phyloP scores from a whole-genome alignment of 2,329 filamentous ascomycete genomes.

The Ceratocystis variospora region DNA sequence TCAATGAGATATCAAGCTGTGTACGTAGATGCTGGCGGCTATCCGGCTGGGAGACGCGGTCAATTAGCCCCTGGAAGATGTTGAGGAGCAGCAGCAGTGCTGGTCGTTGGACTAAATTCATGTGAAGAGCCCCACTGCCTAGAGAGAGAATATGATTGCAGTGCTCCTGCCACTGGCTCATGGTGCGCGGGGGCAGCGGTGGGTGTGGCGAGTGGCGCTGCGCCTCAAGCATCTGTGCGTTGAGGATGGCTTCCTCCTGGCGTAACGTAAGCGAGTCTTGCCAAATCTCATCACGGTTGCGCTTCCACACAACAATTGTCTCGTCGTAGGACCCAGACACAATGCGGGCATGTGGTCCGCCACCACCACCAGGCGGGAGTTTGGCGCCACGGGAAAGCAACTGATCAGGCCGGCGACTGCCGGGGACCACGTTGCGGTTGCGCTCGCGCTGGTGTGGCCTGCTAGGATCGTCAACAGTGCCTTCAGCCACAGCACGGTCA shows the following conservation, averaged over 20 bases:
- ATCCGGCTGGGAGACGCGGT: constrained; percentile 36
- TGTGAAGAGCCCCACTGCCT: constrained; percentile 35
- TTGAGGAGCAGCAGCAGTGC: constrained; percentile 35
- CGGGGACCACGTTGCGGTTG: constrained; percentile 46
- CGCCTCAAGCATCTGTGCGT: constrained; percentile 28
- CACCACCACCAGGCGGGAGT: constrained; percentile 79
- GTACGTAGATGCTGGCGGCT: constrained; percentile 37
- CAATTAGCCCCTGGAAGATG: constrained; percentile 38
- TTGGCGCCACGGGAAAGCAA: constrained; percentile 72
- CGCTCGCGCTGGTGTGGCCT: constrained; percentile 24
- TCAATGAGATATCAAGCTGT: constrained; percentile 34
- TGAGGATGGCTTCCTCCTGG: constrained; percentile 54
- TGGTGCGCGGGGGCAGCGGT: neutral
- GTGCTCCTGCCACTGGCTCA: constrained; percentile 13
- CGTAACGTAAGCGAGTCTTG: constrained; percentile 59
- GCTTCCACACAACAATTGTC: constrained; percentile 87
- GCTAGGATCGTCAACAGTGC: constrained; percentile 30
- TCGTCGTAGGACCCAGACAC: constrained; percentile 96
- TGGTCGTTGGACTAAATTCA: constrained; percentile 35
- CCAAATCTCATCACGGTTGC: constrained; percentile 75
- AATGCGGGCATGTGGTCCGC: constrained; percentile 81
- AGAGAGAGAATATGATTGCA: constrained; percentile 37
- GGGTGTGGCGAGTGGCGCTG: neutral
- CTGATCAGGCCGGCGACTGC: constrained; percentile 60
- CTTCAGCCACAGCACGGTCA: constrained; percentile 44